Evolutionary conservation across 2,329 filamentous ascomycete species (phyloP), one percentile per base, ranked within the genome.

Genomic region (Pestalotiopsis sp.): DNA sequence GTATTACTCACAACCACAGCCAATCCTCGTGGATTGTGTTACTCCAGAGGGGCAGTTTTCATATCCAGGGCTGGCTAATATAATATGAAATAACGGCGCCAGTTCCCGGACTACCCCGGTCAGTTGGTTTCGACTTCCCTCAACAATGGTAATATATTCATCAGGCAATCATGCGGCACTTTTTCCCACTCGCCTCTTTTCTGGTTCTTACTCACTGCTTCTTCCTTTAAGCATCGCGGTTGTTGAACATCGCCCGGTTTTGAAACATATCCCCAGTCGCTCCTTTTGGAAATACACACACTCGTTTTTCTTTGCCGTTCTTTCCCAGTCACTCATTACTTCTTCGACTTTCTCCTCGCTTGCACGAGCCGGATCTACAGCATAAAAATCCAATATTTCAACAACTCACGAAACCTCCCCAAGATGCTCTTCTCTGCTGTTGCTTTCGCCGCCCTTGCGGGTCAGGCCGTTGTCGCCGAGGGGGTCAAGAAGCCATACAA

Each of bases 381-480:
- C 25, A 12, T 20, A 66, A 57, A n/a, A 20, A 4, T 11, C 39
- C 25, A 12, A 36, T 36, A 41, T 36, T 31, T 23, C 36, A 17
- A 67, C 14, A 65, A 59, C 25, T 65, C 4, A 20, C 23, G n/a
- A 27, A 62, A 14, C 36, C 45, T 20, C 45, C 6, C 11, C 45
- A 70, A 65, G n/a, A 78, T 78, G 76, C 65, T 74, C 36, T 74
- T 73, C 67, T 75, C 73, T 13, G 66, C 72, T 27, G 20, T 59
- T 17, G 73, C 73, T 67, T 49, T 71, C 59, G 17, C 71, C 69
- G 76, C 72, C 52, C 70, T 77, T 60, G 74, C 72, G 23, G 71
- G 72, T 68, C 74, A 72, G 64, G 70, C 68, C 41, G 59, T 72
- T 56, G 71, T 75, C 52, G 76, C 75, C 66, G 71, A 74, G 59